A percentile compares a stretch with the other conserved stretches of the same genome.
Conservation (phyloP, 2,329 filamentous ascomycete genomes). For the Mycosphaerella sp. region DNA sequence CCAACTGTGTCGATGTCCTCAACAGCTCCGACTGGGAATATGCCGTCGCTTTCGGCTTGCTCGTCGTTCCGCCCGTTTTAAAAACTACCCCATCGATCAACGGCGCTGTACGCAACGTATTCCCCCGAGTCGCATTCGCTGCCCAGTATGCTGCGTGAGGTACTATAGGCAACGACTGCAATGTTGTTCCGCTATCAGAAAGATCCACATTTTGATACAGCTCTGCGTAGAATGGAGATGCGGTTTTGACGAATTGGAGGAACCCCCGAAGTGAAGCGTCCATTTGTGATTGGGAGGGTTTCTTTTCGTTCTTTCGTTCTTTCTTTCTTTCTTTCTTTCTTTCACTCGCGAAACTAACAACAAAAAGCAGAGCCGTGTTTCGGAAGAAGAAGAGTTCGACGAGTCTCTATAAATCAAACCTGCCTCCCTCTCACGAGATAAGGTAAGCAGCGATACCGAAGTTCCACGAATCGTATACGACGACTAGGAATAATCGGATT, state of each 20-base stretch:
- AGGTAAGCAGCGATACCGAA: too few relatives aligned
- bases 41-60: constrained; percentile 3
- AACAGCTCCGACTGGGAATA: constrained; percentile 3
- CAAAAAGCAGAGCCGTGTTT: too few relatives aligned
- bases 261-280: constrained; percentile 1
- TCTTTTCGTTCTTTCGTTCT: too few relatives aligned
- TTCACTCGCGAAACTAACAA: too few relatives aligned
- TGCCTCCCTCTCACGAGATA: too few relatives aligned
- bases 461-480: too few relatives aligned
- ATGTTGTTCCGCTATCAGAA: neutral
- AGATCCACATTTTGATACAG: constrained; percentile 1
- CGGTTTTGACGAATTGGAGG: neutral
- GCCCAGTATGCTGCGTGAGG: constrained; percentile 1
- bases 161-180: neutral
- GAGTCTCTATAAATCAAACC: too few relatives aligned
- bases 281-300: neutral
- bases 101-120: neutral
- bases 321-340: too few relatives aligned
- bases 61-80: constrained; percentile 3
- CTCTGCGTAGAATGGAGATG: constrained; percentile 3
- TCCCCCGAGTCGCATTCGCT: neutral
- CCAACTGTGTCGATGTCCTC: neutral
- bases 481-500: too few relatives aligned
- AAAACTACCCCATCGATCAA: constrained; percentile 2
- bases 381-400: too few relatives aligned